Base-by-base conservation (phyloP, 768 basidiomycete species). In the Candolleomyces aberdarensis region DNA sequence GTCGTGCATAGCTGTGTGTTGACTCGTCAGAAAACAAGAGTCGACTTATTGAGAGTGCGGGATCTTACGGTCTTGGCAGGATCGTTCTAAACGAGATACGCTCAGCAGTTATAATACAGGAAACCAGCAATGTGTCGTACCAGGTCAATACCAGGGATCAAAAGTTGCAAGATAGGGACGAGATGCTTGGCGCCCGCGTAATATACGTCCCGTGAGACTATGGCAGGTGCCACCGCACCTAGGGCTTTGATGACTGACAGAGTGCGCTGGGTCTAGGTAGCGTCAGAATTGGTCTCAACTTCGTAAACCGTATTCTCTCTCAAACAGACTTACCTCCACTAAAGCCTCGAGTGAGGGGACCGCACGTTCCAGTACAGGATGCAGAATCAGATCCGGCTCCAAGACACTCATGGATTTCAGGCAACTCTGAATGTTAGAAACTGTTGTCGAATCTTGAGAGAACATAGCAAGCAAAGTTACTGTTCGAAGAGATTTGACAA, bases 381-480 rank as follows among this genome's bases (percentile, higher is more conserved):
- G 85, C 47, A 96, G 76, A 64, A 96, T 87, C 20, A 96, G 78
- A 69, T 93, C 91, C 1, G 94, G 93, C 65, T 95, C 93, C 81
- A 93, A 86, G 48, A 88, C 73, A 59, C 85, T 84, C 86, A 94
- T 86, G 17, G 87, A 90, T 73, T 92, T 92, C 63, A 96, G 74
- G 60, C 89, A 88, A 46, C 85, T 85, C 69, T 92, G 88, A 47
- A 93, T 87, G 64, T 93, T 91, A 15, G 80, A 73, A 31, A 90
- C 87, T 1, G 91, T 90, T 10, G 82, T 79, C 53, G 82, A 78
- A 69, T 94, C 91, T 69, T 90, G 89, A 9, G 90, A 92, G 76
- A 96, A 96, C 85, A 95, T 94, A 3, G 92, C 87, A n/a, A 95
- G 80, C 31, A 96, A 77, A 0, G 88, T 85, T 14, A 95, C 89